phyloP scores from a whole-genome alignment of 2,329 filamentous ascomycete genomes.

The Stagonosporopsis tanaceti region DNA sequence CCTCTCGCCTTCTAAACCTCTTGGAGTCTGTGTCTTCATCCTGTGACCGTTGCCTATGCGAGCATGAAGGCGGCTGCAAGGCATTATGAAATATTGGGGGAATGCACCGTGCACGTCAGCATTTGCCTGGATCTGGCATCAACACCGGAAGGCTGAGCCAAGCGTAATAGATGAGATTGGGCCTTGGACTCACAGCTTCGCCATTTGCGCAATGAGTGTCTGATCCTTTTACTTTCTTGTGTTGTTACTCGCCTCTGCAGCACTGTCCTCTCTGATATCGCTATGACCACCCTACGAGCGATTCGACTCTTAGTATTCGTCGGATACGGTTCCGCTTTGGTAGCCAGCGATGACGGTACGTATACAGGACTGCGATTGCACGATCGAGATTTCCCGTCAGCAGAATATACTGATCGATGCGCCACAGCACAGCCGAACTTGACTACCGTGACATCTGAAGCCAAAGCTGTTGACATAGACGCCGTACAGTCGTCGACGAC shows the following conservation, averaged over 20 bases:
- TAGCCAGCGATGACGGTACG: background rate
- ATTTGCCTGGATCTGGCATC: constrained; percentile 8
- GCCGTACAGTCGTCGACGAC: background rate
- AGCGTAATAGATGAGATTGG: constrained; percentile 1
- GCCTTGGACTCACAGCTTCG: background rate
- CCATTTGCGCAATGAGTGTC: background rate
- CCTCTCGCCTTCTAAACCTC: too few species aligned
- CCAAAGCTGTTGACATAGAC: background rate
- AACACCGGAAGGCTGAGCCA: constrained; percentile 1
- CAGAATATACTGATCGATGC: background rate
- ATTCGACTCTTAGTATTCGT: background rate
- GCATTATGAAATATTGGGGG: constrained; percentile 4
- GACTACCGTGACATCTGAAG: background rate
- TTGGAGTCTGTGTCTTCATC: too few species aligned
- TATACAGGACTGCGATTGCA: background rate
- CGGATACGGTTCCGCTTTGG: background rate
- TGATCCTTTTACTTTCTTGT: background rate
- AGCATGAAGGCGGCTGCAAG: background rate
- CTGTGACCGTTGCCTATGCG: background rate
- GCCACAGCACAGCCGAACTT: constrained; percentile 1
- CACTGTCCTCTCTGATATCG: background rate
- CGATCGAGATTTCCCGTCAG: background rate
- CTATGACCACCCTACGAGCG: background rate
- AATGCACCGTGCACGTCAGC: constrained; percentile 13
- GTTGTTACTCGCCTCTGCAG: background rate